Conservation (phyloP, 2,329 filamentous ascomycete species). For the Aspergillus thermomutatus region DNA sequence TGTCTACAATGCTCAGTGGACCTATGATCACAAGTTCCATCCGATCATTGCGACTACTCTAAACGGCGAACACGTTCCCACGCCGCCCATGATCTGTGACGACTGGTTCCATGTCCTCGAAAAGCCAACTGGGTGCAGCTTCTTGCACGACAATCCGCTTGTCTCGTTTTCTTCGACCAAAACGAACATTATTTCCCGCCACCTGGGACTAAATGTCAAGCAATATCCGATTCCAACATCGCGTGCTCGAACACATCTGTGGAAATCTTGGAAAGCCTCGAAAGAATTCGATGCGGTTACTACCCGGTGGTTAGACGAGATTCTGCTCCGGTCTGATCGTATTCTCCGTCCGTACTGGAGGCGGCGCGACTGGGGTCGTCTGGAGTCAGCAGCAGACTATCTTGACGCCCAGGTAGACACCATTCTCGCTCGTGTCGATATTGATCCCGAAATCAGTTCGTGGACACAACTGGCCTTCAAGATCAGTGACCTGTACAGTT, state of each 20-base stretch:
- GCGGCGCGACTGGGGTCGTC: conserved; percentile 42
- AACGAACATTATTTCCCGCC: conserved; percentile 29
- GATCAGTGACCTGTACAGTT: conserved; percentile 51
- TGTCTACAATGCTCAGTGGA: conserved; percentile 51
- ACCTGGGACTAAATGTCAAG: conserved; percentile 32
- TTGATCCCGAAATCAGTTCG: conserved; percentile 50
- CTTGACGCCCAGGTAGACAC: conserved; percentile 47
- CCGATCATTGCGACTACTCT: conserved; percentile 47
- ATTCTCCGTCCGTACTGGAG: conserved; percentile 47
- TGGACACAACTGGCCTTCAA: conserved; percentile 53
- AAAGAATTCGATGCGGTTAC: conserved; percentile 48
- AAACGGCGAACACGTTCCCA: conserved; percentile 50
- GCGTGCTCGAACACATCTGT: conserved; percentile 47
- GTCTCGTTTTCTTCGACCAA: conserved; percentile 44
- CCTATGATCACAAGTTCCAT: conserved; percentile 49
- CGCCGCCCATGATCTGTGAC: conserved; percentile 53
- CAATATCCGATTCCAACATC: conserved; percentile 45
- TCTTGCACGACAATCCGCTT: conserved; percentile 49
- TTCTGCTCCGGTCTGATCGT: conserved; percentile 46
- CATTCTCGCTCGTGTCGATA: conserved; percentile 50
- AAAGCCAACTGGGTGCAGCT: conserved; percentile 42
- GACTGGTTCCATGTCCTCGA: conserved; percentile 43
- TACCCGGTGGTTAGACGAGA: conserved; percentile 51
- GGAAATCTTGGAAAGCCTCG: conserved; percentile 49
- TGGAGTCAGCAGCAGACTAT: conserved; percentile 43